Percentiles rank a stretch among this genome's conserved stretches.
Conservation (phyloP, 2,329 filamentous ascomycete genomes). For the Blumeriella jaapii region DNA sequence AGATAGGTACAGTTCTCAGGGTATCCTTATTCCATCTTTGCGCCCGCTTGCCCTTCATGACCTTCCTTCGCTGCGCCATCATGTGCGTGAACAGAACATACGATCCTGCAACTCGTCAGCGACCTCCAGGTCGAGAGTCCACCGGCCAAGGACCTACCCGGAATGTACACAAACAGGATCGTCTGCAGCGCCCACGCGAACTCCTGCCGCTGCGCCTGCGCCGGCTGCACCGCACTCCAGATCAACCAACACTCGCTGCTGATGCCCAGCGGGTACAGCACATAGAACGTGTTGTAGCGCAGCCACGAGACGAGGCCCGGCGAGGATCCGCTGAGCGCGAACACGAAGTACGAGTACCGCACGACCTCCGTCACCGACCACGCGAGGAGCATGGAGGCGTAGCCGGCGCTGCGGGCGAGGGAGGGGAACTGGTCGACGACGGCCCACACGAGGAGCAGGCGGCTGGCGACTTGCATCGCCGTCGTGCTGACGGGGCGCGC, state of each 20-base stretch:
- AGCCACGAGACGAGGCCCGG: slow-evolving; percentile 65
- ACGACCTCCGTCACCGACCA: slow-evolving; percentile 90
- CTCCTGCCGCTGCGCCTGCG: slow-evolving; percentile 36
- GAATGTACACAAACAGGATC: slow-evolving; percentile 66
- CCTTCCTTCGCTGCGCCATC: slow-evolving; percentile 79
- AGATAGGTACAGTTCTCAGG: too few species aligned
- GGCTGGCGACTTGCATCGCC: slow-evolving; percentile 76
- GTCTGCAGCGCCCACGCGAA: slow-evolving; percentile 50
- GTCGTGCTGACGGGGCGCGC: slow-evolving; percentile 79
- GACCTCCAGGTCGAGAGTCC: background rate
- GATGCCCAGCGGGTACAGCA: slow-evolving; percentile 89
- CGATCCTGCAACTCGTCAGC: slow-evolving; percentile 30
- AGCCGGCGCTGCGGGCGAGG: slow-evolving; percentile 49
- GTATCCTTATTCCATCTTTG: slow-evolving; percentile 28
- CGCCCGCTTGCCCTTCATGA: slow-evolving; percentile 48
- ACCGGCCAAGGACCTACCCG: slow-evolving; percentile 44
- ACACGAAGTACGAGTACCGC: slow-evolving; percentile 83
- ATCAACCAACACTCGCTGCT: slow-evolving; percentile 77
- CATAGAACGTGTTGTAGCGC: slow-evolving; percentile 83
- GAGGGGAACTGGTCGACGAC: slow-evolving; percentile 64
- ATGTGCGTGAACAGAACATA: slow-evolving; percentile 90
- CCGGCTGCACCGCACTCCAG: slow-evolving; percentile 54
- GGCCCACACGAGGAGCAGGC: slow-evolving; percentile 81
- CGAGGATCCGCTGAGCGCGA: slow-evolving; percentile 52
- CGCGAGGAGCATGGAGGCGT: slow-evolving; percentile 69